Evolutionary conservation across 257 asterid species (phyloP).

Genomic region (Solanum chiquidenum): DNA sequence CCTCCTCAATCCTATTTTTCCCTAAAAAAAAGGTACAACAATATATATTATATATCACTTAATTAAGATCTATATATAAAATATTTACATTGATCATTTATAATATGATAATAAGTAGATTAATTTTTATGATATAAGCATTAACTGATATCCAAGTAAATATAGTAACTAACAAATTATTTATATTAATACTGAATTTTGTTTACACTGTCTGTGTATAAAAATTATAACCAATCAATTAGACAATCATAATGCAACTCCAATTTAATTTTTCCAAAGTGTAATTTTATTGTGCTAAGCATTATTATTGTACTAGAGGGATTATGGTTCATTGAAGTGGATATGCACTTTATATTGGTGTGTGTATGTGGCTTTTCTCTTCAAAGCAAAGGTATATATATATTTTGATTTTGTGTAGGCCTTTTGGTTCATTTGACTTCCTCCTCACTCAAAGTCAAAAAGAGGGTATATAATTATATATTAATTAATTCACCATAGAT

Average conservation of each 20-base stretch:
- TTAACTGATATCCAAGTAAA: too few relatives aligned
- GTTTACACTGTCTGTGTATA: accelerated
- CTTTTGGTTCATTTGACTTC: constrained; percentile 31
- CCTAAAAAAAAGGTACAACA: neutral
- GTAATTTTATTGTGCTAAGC: neutral
- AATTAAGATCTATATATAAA: neutral
- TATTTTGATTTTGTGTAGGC: constrained; percentile 1
- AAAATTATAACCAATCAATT: neutral
- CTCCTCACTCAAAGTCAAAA: constrained; percentile 46
- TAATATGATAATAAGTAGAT: neutral
- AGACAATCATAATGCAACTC: neutral
- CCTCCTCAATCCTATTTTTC: neutral
- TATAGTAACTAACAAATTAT: neutral
- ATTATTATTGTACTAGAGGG: neutral
- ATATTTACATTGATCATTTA: neutral
- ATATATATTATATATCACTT: neutral
- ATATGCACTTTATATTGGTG: constrained; percentile 6
- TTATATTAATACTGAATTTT: neutral
- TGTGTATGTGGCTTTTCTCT: constrained; percentile 18
- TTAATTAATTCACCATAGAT: neutral
- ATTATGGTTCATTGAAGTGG: constrained; percentile 3
- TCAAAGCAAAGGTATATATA: constrained; percentile 47
- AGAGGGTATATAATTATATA: neutral
- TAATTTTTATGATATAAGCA: neutral
- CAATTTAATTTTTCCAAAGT: neutral